Conservation (phyloP, 148 eudicot species). For the Simmondsia chinensis region DNA sequence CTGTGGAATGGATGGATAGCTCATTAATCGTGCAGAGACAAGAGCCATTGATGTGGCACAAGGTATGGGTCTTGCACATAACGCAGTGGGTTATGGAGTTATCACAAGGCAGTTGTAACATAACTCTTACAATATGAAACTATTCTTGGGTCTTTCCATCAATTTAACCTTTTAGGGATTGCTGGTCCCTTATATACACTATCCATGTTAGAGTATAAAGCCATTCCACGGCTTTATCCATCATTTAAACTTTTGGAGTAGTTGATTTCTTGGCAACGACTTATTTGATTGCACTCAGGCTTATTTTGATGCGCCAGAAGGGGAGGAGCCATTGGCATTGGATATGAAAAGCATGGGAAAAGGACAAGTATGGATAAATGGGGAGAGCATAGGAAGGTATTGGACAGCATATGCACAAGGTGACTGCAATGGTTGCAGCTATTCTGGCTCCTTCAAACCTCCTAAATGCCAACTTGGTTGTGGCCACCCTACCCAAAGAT, state of each 20-base stretch:
- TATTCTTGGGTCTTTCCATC: too few species aligned
- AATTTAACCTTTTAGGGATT: too few species aligned
- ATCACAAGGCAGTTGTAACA: too few species aligned
- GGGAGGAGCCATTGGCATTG: constrained; percentile 76
- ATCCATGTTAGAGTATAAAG: neutral
- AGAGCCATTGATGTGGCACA: constrained; percentile 93
- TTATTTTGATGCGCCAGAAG: constrained; percentile 70
- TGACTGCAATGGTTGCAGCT: constrained; percentile 61
- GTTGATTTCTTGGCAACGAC: too few species aligned
- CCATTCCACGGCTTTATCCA: too few species aligned
- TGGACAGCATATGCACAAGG: constrained; percentile 70
- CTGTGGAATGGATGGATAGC: constrained; percentile 76
- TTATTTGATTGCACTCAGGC: constrained; percentile 46
- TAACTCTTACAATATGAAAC: too few species aligned
- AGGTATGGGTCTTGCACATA: too few species aligned
- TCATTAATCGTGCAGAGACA: constrained; percentile 54
- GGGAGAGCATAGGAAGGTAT: constrained; percentile 94
- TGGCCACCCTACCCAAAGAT: constrained; percentile 85
- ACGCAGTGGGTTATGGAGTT: too few species aligned
- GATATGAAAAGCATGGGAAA: constrained; percentile 96
- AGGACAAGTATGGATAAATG: constrained; percentile 93
- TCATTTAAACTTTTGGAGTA: too few species aligned
- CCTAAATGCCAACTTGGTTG: constrained; percentile 82
- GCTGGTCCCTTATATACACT: neutral
- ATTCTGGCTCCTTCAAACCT: constrained; percentile 61